Percentiles rank a stretch among this genome's conserved stretches.
Evolutionary conservation across 1,284 basidiomycete species (phyloP).

Genomic region (Ustilago tritici): DNA sequence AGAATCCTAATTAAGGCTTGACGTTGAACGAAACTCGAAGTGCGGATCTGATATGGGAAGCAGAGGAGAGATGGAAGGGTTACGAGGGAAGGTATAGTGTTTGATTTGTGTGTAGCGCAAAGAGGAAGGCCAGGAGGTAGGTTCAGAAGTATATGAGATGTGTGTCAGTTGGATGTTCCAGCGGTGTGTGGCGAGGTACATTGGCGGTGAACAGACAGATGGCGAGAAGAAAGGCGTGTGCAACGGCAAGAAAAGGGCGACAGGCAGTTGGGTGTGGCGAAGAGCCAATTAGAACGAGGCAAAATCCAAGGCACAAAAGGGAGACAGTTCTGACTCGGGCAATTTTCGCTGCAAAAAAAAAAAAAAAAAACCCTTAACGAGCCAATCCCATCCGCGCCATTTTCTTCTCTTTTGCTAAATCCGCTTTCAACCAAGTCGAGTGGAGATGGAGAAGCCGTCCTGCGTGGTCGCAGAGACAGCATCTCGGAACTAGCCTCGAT

Average conservation of each 20-base stretch:
- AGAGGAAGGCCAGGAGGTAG: not conserved
- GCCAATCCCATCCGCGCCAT: conserved; percentile 18
- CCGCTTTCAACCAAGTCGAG: conserved; percentile 2
- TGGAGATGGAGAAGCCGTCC: not conserved
- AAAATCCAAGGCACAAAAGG: conserved; percentile 3
- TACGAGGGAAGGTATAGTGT: not conserved
- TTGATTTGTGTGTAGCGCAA: conserved; percentile 1
- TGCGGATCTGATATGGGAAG: conserved; percentile 19
- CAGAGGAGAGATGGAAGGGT: conserved; percentile 1
- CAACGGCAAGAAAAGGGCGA: not conserved
- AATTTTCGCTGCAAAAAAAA: conserved; percentile 13
- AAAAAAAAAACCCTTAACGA: not conserved
- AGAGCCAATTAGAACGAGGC: conserved; percentile 23
- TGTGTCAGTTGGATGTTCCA: conserved; percentile 24
- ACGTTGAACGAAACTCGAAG: conserved; percentile 36
- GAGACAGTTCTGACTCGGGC: conserved; percentile 23
- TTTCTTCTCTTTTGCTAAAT: conserved; percentile 5
- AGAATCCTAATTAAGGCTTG: conserved; percentile 31
- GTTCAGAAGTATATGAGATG: conserved; percentile 7
- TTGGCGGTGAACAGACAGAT: not conserved
- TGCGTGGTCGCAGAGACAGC: not conserved
- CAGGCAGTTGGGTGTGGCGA: conserved; percentile 4
- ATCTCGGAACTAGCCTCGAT: not conserved
- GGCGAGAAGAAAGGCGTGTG: not conserved
- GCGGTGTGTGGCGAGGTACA: not conserved